Evolutionary conservation across 805 yeast genomes (phyloP), one percentile per base, ranked within the genome.

Genomic region (Diddensiella santjacobensis): DNA sequence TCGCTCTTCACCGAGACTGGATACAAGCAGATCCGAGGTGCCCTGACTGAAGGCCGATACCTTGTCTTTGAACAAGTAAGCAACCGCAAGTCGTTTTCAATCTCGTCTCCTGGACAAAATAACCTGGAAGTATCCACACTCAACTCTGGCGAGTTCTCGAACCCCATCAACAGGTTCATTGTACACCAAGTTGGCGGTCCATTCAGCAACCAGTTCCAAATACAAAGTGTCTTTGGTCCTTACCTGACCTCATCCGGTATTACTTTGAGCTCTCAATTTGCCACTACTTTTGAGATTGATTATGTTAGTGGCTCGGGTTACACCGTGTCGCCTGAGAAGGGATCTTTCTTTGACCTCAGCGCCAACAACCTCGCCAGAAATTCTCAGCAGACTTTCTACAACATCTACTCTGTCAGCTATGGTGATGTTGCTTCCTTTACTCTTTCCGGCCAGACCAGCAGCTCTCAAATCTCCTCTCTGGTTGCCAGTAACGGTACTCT

Each of bases 11-110:
- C 58, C 22, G 62, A 58, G 43, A 19, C 30, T 4, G 62, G 62
- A 3, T 56, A 38, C 49, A 56, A 55, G 42, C 52, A 42, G 30
- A 29, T 58, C 35, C 57, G 55, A 6, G 62, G 62, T n/a, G 48
- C 44, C 2, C 50, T 56, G 22, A 58, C 61, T 20, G 62, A 58
- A 42, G 62, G 61, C 8, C 54, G 62, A 18, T 58, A 49, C 42
- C 51, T 54, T 23, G 57, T 58, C 29, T 44, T 51, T 22, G 38
- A 47, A 23, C 31, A 26, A 13, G 31, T 26, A 8, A 22, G 20
- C 13, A 4, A 26, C 24, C 22, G 31, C 31, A 26, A 26, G 31
- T 26, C 31, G 6, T 26, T 26, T n/a, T n/a, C 19, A n/a, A 35
- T 18, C 17, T 8, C 13, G 8, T 35, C 38, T 23, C 18, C 35